A percentile compares a stretch with the other conserved stretches of the same genome.
Evolutionary conservation across 2,329 filamentous ascomycete genomes (phyloP).

Genomic region (Mycocentrospora acerina): DNA sequence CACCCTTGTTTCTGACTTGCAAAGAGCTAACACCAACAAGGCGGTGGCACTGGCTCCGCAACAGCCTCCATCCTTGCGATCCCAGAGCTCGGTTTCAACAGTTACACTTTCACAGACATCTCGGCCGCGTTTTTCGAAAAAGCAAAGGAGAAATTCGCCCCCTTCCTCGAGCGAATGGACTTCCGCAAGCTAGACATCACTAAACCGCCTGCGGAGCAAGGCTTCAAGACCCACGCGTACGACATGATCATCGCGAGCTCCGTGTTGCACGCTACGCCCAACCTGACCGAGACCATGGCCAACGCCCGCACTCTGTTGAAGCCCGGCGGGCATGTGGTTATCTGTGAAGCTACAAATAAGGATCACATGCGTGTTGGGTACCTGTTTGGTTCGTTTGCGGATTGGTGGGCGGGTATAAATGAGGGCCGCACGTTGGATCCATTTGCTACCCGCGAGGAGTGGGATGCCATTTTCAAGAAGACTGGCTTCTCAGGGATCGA

Average conservation of each 20-base stretch:
- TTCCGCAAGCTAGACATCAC: slow-evolving; percentile 19
- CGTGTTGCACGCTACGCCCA: slow-evolving; percentile 11
- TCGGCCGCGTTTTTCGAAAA: slow-evolving; percentile 17
- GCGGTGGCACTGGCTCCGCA: slow-evolving; percentile 11
- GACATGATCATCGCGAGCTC: slow-evolving; percentile 21
- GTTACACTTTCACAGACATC: slow-evolving; percentile 25
- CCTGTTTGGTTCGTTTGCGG: slow-evolving; percentile 41
- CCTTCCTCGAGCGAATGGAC: neutral
- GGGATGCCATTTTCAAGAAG: slow-evolving; percentile 14
- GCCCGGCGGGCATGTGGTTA: slow-evolving; percentile 19
- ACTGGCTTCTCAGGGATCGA: slow-evolving; percentile 13
- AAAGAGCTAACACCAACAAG: too few species aligned
- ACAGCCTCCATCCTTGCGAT: slow-evolving; percentile 2
- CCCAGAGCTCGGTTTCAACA: slow-evolving; percentile 1
- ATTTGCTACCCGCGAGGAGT: slow-evolving; percentile 5
- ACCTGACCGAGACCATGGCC: slow-evolving; percentile 6
- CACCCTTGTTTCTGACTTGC: too few species aligned
- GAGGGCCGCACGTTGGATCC: slow-evolving; percentile 8
- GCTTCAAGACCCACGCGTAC: slow-evolving; percentile 5
- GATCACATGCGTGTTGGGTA: too few species aligned
- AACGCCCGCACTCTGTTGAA: slow-evolving; percentile 17
- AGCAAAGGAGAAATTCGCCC: slow-evolving; percentile 4
- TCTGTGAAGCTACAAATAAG: too few species aligned
- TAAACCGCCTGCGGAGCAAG: slow-evolving; percentile 34
- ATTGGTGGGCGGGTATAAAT: slow-evolving; percentile 41